phyloP scores from a whole-genome alignment of 2,329 filamentous ascomycete species.

The Penicillium fuscoglaucum region DNA sequence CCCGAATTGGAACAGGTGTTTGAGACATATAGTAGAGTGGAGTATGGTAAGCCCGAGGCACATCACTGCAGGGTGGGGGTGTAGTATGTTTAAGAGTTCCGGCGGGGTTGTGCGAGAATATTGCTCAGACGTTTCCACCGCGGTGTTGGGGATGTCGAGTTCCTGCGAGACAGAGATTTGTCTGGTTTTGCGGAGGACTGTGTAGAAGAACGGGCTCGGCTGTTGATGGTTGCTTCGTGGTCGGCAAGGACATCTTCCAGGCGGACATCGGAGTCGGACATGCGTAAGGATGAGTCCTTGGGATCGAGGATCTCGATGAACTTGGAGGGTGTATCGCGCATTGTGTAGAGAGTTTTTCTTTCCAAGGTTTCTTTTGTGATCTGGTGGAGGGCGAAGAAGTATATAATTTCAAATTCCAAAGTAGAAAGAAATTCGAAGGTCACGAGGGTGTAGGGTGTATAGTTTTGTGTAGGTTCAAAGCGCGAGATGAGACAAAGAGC shows the following conservation, averaged over 20 bases:
- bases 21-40: not conserved
- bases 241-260: slow-evolving; percentile 47
- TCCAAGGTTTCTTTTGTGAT: not conserved
- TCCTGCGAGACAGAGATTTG: slow-evolving; percentile 26
- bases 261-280: slow-evolving; percentile 44
- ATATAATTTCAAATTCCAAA: not conserved
- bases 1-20: no score
- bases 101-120: slow-evolving; percentile 33
- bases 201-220: slow-evolving; percentile 39
- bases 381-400: not conserved
- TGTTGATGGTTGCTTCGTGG: slow-evolving; percentile 37
- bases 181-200: slow-evolving; percentile 38
- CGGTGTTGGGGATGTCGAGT: slow-evolving; percentile 29
- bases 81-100: slow-evolving; percentile 20
- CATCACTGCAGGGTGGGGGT: not conserved
- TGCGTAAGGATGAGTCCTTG: slow-evolving; percentile 33
- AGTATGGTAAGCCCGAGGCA: not conserved
- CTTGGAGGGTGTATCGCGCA: slow-evolving; percentile 42
- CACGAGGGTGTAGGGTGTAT: slow-evolving; percentile 5
- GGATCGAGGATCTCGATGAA: slow-evolving; percentile 48
- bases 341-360: slow-evolving; percentile 8
- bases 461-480: not conserved
- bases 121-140: slow-evolving; percentile 38
- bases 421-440: not conserved
- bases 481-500: slow-evolving; percentile 20